phyloP scores from a whole-genome alignment of 176 grass and related monocot species.

The Puya raimondii region DNA sequence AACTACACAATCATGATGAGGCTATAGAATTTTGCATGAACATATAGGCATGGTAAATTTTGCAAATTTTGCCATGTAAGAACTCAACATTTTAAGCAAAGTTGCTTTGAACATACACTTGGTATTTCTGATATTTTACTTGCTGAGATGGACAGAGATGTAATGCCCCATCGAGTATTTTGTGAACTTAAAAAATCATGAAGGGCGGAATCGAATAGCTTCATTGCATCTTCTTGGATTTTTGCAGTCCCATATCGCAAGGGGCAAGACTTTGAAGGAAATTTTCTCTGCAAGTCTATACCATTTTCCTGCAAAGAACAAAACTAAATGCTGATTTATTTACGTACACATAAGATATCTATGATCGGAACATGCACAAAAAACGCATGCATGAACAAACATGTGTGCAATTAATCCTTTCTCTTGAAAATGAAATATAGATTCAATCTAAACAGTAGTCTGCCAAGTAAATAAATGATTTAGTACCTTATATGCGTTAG shows the following conservation, averaged over 20 bases:
- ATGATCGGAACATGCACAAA: not conserved
- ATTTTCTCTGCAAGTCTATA: conserved; percentile 47
- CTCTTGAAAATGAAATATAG: not conserved
- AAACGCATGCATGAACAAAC: conserved; percentile 5
- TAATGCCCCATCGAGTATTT: conserved; percentile 65
- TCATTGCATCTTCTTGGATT: conserved; percentile 93
- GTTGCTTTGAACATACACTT: conserved; percentile 34
- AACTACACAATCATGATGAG: too few species aligned
- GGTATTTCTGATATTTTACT: conserved; percentile 89
- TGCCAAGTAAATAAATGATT: not conserved
- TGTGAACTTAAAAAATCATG: conserved; percentile 74
- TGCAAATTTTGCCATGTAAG: too few species aligned
- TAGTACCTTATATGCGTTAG: conserved; percentile 73
- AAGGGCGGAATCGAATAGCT: conserved; percentile 69
- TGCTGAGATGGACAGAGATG: conserved; percentile 82
- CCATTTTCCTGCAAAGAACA: conserved; percentile 37
- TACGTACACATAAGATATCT: not conserved
- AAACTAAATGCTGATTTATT: conserved; percentile 3
- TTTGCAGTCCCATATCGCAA: conserved; percentile 82
- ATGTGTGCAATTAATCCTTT: conserved; percentile 2
- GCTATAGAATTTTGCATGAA: too few species aligned
- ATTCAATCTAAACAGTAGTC: conserved; percentile 1
- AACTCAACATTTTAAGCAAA: not conserved
- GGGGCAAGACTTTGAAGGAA: conserved; percentile 89
- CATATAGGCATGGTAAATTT: too few species aligned